These are phyloP conservation scores for Picochlorum sp. DNA, from an alignment of 139 green algal genomes.

Conservation along the genomic window DNA sequence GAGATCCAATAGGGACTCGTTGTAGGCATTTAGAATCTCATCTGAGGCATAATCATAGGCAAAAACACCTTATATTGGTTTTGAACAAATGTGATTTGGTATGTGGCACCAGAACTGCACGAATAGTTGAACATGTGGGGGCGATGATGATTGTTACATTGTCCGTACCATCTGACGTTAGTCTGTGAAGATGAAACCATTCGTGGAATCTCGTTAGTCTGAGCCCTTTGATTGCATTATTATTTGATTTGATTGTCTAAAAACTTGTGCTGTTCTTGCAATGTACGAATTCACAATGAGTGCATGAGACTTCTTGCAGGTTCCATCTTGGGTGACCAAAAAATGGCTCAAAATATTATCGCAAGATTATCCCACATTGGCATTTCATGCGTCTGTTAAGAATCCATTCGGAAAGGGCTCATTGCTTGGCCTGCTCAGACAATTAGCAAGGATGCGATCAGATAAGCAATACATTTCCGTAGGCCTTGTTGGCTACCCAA, in stretches of 20 bases:
- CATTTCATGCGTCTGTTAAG: conserved; percentile 92
- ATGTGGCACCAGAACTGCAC: background rate
- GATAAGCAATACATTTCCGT: conserved; percentile 96
- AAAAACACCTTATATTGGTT: conserved; percentile 97
- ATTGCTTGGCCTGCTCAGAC: conserved; percentile 69
- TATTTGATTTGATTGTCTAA: background rate
- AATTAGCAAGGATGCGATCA: conserved; percentile 75
- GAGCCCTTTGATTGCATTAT: conserved; percentile 9
- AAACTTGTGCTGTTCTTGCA: background rate
- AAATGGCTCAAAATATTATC: conserved; percentile 86
- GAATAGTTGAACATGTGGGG: background rate
- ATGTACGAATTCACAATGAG: background rate
- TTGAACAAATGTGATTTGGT: conserved; percentile 97
- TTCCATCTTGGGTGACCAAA: conserved; percentile 96
- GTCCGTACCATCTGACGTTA: conserved; percentile 49
- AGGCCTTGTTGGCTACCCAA: conserved; percentile 97
- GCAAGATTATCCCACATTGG: conserved; percentile 87
- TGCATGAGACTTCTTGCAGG: conserved; percentile 29
- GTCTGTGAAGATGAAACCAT: conserved; percentile 12
- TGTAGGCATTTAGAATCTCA: conserved; percentile 89
- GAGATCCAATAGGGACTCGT: conserved; percentile 90
- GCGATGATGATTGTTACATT: conserved; percentile 33
- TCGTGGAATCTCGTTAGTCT: conserved; percentile 64
- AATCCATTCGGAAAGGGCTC: conserved; percentile 97
- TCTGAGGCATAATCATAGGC: conserved; percentile 75